Evolutionary conservation across 768 basidiomycete genomes (phyloP).

Genomic region (Leccinum pellstonianum): DNA sequence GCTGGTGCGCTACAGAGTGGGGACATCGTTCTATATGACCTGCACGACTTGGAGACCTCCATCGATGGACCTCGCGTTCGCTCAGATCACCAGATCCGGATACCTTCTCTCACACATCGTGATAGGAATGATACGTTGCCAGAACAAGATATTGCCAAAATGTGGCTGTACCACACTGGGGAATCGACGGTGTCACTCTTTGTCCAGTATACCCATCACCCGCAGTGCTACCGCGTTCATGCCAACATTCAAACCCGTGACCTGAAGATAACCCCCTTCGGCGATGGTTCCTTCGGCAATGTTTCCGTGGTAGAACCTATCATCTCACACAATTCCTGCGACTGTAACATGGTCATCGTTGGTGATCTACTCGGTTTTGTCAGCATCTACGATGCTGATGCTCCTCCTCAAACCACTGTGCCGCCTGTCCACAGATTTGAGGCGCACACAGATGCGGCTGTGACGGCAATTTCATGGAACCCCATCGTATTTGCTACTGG

Average conservation of each 20-base stretch:
- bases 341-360: conserved; percentile 52
- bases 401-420: conserved; percentile 15
- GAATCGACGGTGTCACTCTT: conserved; percentile 36
- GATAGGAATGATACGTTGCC: conserved; percentile 5
- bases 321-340: conserved; percentile 39
- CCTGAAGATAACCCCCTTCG: conserved; percentile 44
- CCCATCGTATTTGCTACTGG: conserved; percentile 62
- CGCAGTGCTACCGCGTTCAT: conserved; percentile 51
- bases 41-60: conserved; percentile 33
- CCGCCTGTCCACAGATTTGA: conserved; percentile 51
- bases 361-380: conserved; percentile 69
- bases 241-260: conserved; percentile 33
- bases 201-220: conserved; percentile 48
- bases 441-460: conserved; percentile 60
- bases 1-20: conserved; percentile 57
- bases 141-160: conserved; percentile 11
- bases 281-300: conserved; percentile 49
- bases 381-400: conserved; percentile 56
- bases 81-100: conserved; percentile 31
- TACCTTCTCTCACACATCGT: conserved; percentile 36
- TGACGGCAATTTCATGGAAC: conserved; percentile 66
- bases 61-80: conserved; percentile 12
- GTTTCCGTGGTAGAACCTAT: conserved; percentile 50
- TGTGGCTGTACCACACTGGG: conserved; percentile 19
- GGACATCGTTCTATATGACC: conserved; percentile 54